Conservation (phyloP, 345 rosid species). For the Eutrema yunnanense region DNA sequence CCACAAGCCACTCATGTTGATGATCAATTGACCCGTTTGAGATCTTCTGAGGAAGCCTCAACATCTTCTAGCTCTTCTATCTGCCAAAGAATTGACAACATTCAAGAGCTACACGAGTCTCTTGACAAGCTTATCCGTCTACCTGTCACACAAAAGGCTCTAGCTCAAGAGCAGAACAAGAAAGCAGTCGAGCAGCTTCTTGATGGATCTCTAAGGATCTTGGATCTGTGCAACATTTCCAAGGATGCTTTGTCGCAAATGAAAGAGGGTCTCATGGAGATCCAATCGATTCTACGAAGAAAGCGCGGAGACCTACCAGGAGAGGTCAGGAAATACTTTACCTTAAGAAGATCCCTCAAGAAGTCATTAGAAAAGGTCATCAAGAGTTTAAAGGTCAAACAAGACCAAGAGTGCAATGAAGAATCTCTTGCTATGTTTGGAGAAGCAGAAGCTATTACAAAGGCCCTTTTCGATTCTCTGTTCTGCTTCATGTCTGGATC, state of each 20-base stretch:
- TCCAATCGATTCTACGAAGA: constrained; percentile 31
- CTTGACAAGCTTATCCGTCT: constrained; percentile 27
- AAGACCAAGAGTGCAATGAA: background rate
- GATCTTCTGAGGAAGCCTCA: constrained; percentile 20
- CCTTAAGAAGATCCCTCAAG: constrained; percentile 20
- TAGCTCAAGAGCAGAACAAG: constrained; percentile 27
- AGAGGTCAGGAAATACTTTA: constrained; percentile 29
- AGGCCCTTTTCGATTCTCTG: constrained; percentile 21
- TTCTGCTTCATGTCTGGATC: constrained; percentile 25
- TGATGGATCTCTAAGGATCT: constrained; percentile 33
- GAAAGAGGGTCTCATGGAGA: constrained; percentile 25
- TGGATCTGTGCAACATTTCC: constrained; percentile 30
- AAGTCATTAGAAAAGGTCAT: constrained; percentile 21
- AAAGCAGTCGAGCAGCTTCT: constrained; percentile 24
- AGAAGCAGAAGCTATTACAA: constrained; percentile 26
- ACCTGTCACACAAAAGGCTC: constrained; percentile 21
- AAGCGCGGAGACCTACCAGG: constrained; percentile 3
- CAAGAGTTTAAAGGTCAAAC: constrained; percentile 12
- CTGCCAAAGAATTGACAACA: constrained; percentile 11
- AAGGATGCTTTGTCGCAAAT: constrained; percentile 35
- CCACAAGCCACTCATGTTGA: constrained; percentile 11
- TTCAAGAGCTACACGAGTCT: constrained; percentile 30
- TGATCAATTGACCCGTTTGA: constrained; percentile 34
- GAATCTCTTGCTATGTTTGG: constrained; percentile 12
- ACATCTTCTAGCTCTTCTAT: constrained; percentile 32